Evolutionary conservation across 2,329 filamentous ascomycete species (phyloP).

Genomic region (Scedosporium dehoogii): DNA sequence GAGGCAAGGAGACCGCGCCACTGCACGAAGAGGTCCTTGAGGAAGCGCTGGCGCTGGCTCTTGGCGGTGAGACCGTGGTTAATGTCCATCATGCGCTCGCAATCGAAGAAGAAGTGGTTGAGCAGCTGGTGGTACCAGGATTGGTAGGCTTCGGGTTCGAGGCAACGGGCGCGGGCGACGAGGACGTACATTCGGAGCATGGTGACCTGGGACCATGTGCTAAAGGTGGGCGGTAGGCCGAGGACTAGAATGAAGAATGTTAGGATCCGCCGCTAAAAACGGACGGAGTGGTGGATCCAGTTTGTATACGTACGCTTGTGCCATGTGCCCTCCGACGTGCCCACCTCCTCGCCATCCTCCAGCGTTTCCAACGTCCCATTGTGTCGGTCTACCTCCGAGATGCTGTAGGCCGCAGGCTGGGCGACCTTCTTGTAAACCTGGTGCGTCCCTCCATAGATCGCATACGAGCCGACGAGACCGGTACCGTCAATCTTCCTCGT

Average conservation of each 20-base stretch:
- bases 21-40: constrained; percentile 86
- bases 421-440: constrained; percentile 3
- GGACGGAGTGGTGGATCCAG: not conserved
- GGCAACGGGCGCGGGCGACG: constrained; percentile 69
- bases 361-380: constrained; percentile 60
- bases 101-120: constrained; percentile 90
- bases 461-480: constrained; percentile 4
- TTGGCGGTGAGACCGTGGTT: constrained; percentile 61
- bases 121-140: constrained; percentile 84
- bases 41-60: constrained; percentile 51
- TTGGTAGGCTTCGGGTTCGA: constrained; percentile 58
- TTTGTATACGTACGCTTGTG: constrained; percentile 55
- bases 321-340: constrained; percentile 68
- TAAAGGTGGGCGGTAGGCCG: constrained; percentile 76
- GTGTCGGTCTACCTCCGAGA: constrained; percentile 57
- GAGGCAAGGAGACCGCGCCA: constrained; percentile 82
- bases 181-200: constrained; percentile 95
- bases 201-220: constrained; percentile 90
- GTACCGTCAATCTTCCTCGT: not conserved
- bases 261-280: not conserved
- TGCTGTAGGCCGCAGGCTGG: constrained; percentile 62
- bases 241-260: constrained; percentile 47
- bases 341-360: constrained; percentile 72
- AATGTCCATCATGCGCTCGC: constrained; percentile 73
- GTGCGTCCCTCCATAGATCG: constrained; percentile 4